Evolutionary conservation across 805 yeast genomes (phyloP).

Genomic region (Starmerella kuoi): DNA sequence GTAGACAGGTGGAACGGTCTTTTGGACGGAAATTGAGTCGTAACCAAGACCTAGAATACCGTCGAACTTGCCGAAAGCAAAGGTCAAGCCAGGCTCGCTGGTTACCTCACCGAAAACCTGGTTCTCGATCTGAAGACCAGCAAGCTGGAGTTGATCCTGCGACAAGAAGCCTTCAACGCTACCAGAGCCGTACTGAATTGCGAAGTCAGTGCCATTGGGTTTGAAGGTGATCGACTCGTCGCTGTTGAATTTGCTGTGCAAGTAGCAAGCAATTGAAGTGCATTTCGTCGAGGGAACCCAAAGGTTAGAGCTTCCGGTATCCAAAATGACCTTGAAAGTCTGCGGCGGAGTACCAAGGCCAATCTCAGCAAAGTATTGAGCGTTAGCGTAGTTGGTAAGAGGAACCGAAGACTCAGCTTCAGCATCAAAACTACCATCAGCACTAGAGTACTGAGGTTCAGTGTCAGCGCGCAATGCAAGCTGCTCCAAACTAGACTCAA

Average conservation of each 20-base stretch:
- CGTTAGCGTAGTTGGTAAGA: slow-evolving; percentile 83
- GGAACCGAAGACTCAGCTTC: slow-evolving; percentile 40
- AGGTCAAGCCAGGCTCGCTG: slow-evolving; percentile 91
- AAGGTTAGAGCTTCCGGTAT: slow-evolving; percentile 92
- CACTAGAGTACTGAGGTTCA: slow-evolving; percentile 14
- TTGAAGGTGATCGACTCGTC: slow-evolving; percentile 69
- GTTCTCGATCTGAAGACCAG: slow-evolving; percentile 69
- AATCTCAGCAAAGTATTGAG: slow-evolving; percentile 91
- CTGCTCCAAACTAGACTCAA: slow-evolving; percentile 10
- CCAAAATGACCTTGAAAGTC: slow-evolving; percentile 82
- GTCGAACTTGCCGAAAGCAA: slow-evolving; percentile 97
- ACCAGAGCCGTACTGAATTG: slow-evolving; percentile 87
- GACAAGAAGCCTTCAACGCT: slow-evolving; percentile 85
- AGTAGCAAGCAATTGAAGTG: slow-evolving; percentile 85
- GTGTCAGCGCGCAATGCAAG: slow-evolving; percentile 7
- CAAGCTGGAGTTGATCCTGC: slow-evolving; percentile 67
- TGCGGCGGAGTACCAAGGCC: slow-evolving; percentile 89
- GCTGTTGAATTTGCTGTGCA: slow-evolving; percentile 86
- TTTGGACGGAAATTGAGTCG: slow-evolving; percentile 78
- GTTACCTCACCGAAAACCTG: slow-evolving; percentile 98
- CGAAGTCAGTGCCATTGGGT: slow-evolving; percentile 75
- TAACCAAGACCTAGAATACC: slow-evolving; percentile 94
- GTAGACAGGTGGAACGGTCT: slow-evolving; percentile 86
- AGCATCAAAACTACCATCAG: slow-evolving; percentile 5
- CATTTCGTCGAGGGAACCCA: slow-evolving; percentile 93